phyloP scores from a whole-genome alignment of 2,329 filamentous ascomycete species.

The Acarospora socialis region DNA sequence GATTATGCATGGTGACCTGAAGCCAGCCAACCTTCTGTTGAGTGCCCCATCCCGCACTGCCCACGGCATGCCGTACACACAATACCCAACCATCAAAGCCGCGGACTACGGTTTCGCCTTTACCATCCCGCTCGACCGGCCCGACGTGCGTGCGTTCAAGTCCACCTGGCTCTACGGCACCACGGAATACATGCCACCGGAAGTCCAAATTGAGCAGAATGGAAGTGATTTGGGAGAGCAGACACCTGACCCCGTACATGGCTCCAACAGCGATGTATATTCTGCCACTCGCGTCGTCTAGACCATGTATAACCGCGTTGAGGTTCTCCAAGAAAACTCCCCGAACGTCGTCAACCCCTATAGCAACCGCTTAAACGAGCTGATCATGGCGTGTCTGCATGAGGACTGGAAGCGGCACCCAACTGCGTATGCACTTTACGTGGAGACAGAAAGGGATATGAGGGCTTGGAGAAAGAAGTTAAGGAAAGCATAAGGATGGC shows the following conservation, averaged over 20 bases:
- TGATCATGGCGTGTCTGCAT: background rate
- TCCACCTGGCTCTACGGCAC: background rate
- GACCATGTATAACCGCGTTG: background rate
- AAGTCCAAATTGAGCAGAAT: background rate
- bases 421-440: too few species aligned
- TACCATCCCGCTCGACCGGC: background rate
- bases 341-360: background rate
- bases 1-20: slow-evolving; percentile 33
- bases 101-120: slow-evolving; percentile 9
- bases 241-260: slow-evolving; percentile 3
- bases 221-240: background rate
- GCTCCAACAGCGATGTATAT: slow-evolving; percentile 9
- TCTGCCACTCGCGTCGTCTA: slow-evolving; percentile 5
- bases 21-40: slow-evolving; percentile 32
- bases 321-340: background rate
- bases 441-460: too few species aligned
- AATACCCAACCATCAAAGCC: slow-evolving; percentile 11
- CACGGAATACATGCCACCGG: background rate
- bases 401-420: background rate
- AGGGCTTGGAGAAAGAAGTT: background rate
- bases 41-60: slow-evolving; percentile 11
- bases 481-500: background rate
- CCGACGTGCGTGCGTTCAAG: background rate
- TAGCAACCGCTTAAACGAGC: background rate
- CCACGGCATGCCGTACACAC: too few species aligned